Conservation (phyloP, 331 rosid genomes). For the Cucumis variabilis region DNA sequence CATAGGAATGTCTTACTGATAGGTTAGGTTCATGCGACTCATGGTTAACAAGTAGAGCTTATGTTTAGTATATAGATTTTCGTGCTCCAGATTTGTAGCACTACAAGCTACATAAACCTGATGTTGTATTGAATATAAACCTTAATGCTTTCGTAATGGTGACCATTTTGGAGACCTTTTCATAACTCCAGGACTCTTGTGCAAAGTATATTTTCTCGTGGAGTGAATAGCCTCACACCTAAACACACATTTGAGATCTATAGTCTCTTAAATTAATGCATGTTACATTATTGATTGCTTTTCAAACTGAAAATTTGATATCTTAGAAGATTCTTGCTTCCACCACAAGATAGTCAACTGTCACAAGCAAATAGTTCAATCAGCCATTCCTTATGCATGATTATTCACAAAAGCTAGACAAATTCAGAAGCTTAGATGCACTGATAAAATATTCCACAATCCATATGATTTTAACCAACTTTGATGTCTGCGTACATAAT, state of each 20-base stretch:
- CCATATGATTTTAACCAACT: background rate
- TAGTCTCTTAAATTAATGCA: background rate
- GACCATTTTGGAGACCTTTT: background rate
- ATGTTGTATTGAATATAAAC: background rate
- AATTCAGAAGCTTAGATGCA: background rate
- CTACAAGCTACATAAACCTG: background rate
- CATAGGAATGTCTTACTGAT: background rate
- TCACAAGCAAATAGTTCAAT: background rate
- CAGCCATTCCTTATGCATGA: background rate
- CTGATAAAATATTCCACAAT: background rate
- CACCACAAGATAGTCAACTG: background rate
- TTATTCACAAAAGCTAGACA: background rate
- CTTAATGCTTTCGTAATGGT: background rate
- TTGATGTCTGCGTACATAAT: background rate
- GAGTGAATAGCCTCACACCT: background rate
- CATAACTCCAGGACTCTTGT: background rate
- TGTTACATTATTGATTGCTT: background rate
- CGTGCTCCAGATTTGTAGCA: background rate
- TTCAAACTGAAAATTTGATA: background rate
- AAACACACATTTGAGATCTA: background rate
- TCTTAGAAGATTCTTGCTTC: background rate
- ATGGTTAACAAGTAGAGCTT: background rate
- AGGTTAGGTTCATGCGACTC: background rate
- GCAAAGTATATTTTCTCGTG: background rate
- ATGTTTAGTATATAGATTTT: background rate